These are phyloP conservation scores for Sarocladiaceae sp. DNA, from an alignment of 2,329 filamentous ascomycete species.

Conservation along the genomic window DNA sequence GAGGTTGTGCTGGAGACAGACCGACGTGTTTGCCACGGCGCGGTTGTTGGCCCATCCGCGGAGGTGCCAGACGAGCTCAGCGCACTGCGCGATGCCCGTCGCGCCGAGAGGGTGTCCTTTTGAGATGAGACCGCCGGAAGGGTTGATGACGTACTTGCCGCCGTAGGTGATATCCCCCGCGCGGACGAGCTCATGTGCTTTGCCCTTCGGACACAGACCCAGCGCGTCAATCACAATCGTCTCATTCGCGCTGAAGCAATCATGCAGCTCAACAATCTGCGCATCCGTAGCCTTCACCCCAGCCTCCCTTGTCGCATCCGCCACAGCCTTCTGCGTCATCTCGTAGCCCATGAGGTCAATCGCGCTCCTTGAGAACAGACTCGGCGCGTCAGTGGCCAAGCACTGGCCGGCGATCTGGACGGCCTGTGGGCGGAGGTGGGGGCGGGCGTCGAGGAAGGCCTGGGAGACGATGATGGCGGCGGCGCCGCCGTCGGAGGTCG, in stretches of 20 bases:
- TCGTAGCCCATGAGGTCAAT: slow-evolving; percentile 88
- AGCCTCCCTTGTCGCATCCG: slow-evolving; percentile 67
- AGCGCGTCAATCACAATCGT: slow-evolving; percentile 86
- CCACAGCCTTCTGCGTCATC: slow-evolving; percentile 70
- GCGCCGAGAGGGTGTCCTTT: slow-evolving; percentile 95
- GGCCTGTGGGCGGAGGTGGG: slow-evolving; percentile 76
- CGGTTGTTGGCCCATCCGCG: slow-evolving; percentile 95
- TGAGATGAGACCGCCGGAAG: slow-evolving; percentile 87
- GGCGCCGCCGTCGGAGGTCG: slow-evolving; percentile 87
- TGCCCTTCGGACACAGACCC: slow-evolving; percentile 69
- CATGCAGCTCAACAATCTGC: slow-evolving; percentile 86
- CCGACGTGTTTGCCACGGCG: slow-evolving; percentile 58
- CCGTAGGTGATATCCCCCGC: slow-evolving; percentile 88
- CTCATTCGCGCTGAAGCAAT: slow-evolving; percentile 95
- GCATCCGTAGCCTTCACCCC: slow-evolving; percentile 62
- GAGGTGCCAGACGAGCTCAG: slow-evolving; percentile 91
- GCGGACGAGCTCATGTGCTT: slow-evolving; percentile 87
- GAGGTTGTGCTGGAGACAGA: slow-evolving; percentile 85
- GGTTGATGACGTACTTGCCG: slow-evolving; percentile 77
- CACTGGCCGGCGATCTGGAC: slow-evolving; percentile 83
- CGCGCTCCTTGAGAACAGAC: slow-evolving; percentile 69
- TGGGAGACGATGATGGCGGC: slow-evolving; percentile 86
- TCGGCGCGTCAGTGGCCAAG: slow-evolving; percentile 76
- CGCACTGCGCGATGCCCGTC: slow-evolving; percentile 91
- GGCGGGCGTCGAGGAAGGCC: slow-evolving; percentile 77